Base-by-base conservation (phyloP, 1,139 yeast species). In the Petasospora fabianii region DNA sequence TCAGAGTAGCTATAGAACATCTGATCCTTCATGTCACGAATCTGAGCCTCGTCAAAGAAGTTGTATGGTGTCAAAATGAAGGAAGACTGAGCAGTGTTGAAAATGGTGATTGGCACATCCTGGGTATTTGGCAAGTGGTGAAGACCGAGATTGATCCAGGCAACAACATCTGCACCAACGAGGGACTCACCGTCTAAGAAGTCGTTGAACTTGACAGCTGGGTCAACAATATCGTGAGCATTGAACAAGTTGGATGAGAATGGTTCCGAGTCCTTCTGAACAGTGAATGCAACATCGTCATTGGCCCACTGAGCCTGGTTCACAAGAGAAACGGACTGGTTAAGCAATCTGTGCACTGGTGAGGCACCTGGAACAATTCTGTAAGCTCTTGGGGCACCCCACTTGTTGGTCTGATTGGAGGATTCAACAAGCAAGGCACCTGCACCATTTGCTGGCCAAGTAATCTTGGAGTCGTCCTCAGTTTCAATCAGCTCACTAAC, bases 81-180 rank as follows among this genome's bases (percentile, higher is more conserved):
- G 10, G 48, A 39, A 3, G 56, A 42, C 27, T 43, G 46, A 6
- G 58, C 58, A 19, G 56, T 50, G 30, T 41, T 46, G 47, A 46
- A 54, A 24, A 54, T 44, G n/a, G 58, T 54, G 32, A 45, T 48
- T 42, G 56, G 58, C 18, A 54, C 48, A 41, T 54, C 58, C 27
- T 53, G 54, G 18, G 56, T 50, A 39, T 48, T 53, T 42, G 58
- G 58, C 30, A 54, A 44, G 35, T 54, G 58, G 34, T 54, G 58
- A 16, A 54, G 36, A 20, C 51, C 58, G 16, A 54, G 32, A 38
- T 52, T 54, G 30, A 53, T 41, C 58, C 58, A 54, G 13, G 47
- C 48, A 18, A 54, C 58, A 19, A 54, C 32, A 32, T 54, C 57
- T 33, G 50, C 56, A 24, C 55, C 56, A 16, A 36, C 51, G 19